Percentiles rank a stretch among this genome's conserved stretches.
Conservation (phyloP, 169 alveolate genomes). For the Plasmodium inui region DNA sequence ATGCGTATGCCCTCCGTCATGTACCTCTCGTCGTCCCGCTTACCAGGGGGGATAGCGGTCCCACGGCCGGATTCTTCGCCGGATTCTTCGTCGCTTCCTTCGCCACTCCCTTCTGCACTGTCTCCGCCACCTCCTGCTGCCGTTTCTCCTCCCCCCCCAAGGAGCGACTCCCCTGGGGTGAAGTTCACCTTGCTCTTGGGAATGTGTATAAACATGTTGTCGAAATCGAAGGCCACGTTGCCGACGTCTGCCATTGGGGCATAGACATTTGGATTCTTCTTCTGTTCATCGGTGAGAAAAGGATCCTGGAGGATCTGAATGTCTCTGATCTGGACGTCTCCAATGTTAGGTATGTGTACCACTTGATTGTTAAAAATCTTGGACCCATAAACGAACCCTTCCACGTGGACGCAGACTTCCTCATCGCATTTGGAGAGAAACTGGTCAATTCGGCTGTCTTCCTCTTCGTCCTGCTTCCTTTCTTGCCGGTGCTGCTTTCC, state of each 20-base stretch:
- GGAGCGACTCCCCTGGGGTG: constrained; percentile 80
- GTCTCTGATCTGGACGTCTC: constrained; percentile 89
- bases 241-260: constrained; percentile 99
- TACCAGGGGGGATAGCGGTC: background rate
- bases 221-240: constrained; percentile 94
- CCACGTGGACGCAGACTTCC: constrained; percentile 89
- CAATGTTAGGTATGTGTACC: constrained; percentile 94
- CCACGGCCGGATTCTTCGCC: constrained; percentile 18
- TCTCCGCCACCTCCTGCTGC: constrained; percentile 11
- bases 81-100: background rate
- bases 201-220: constrained; percentile 97
- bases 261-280: constrained; percentile 85
- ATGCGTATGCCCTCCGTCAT: constrained; percentile 89
- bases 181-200: constrained; percentile 95
- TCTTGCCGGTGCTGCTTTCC: no score
- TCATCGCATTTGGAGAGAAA: constrained; percentile 73
- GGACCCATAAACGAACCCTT: constrained; percentile 96
- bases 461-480: constrained; percentile 13
- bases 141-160: constrained; percentile 36
- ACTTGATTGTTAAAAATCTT: constrained; percentile 88
- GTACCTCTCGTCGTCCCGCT: constrained; percentile 49
- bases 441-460: background rate
- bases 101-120: constrained; percentile 55
- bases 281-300: constrained; percentile 87
- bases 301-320: constrained; percentile 88